A percentile compares a stretch with the other conserved stretches of the same genome.
Evolutionary conservation across 768 basidiomycete genomes (phyloP).

Genomic region (Pluteus cervinus): DNA sequence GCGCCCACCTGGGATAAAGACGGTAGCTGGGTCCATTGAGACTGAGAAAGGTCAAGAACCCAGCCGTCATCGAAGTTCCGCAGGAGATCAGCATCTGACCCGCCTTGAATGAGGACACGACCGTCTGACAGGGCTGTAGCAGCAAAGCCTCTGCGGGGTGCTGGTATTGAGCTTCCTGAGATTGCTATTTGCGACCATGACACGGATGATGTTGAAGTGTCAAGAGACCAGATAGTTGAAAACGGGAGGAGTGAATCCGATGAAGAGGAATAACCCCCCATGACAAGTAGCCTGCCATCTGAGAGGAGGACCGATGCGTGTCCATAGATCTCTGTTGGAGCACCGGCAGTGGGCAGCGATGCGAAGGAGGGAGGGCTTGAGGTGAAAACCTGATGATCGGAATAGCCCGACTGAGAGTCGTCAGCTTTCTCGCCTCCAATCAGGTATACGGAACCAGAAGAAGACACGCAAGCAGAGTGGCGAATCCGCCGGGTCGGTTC

Average conservation of each 20-base stretch:
- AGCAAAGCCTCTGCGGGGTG: constrained; percentile 60
- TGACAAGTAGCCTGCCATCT: constrained; percentile 63
- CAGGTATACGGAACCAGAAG: constrained; percentile 53
- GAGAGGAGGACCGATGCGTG: constrained; percentile 66
- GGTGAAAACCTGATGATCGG: constrained; percentile 61
- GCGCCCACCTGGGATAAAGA: constrained; percentile 53
- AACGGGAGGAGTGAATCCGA: constrained; percentile 45
- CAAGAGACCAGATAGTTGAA: constrained; percentile 54
- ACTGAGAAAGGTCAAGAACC: constrained; percentile 54
- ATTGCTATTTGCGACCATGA: constrained; percentile 46
- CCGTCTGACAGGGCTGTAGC: constrained; percentile 42
- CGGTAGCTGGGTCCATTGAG: constrained; percentile 50
- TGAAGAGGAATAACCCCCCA: constrained; percentile 65
- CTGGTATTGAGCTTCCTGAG: constrained; percentile 35
- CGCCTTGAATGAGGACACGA: constrained; percentile 73
- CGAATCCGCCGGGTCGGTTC: constrained; percentile 76
- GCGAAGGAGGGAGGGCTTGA: constrained; percentile 45
- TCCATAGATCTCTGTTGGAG: constrained; percentile 66
- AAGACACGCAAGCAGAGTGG: constrained; percentile 52
- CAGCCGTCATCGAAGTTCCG: constrained; percentile 61
- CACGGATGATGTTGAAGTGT: constrained; percentile 41
- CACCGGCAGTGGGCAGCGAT: constrained; percentile 44
- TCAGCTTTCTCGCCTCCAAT: constrained; percentile 82
- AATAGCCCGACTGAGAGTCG: constrained; percentile 58
- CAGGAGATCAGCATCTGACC: constrained; percentile 53